Evolutionary conservation across 2,329 filamentous ascomycete species (phyloP).

Genomic region (Epichloe uncinata): DNA sequence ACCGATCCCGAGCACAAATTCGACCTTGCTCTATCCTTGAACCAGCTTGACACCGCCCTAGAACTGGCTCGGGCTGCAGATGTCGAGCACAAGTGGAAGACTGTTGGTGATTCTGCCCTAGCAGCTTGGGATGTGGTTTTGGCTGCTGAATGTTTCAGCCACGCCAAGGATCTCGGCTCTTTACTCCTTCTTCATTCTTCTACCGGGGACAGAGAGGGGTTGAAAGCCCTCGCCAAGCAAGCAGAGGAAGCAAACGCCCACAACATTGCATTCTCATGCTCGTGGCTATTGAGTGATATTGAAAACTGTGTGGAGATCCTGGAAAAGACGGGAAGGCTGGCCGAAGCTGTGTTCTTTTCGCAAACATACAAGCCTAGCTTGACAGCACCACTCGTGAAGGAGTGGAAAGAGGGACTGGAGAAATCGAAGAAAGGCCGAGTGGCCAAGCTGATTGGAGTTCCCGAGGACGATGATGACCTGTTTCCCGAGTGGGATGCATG

Average conservation of each 20-base stretch:
- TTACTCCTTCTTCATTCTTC: slow-evolving; percentile 80
- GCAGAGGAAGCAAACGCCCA: slow-evolving; percentile 67
- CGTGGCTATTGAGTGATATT: slow-evolving; percentile 78
- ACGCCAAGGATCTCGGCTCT: slow-evolving; percentile 82
- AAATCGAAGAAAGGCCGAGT: slow-evolving; percentile 77
- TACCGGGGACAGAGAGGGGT: slow-evolving; percentile 63
- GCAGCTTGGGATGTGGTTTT: slow-evolving; percentile 74
- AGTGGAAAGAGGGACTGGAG: slow-evolving; percentile 78
- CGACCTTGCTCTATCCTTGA: slow-evolving; percentile 73
- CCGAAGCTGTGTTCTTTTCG: slow-evolving; percentile 81
- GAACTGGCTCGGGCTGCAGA: slow-evolving; percentile 73
- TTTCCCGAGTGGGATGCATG: slow-evolving; percentile 97
- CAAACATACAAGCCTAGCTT: slow-evolving; percentile 90
- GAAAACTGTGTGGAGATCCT: slow-evolving; percentile 71
- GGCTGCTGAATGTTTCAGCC: slow-evolving; percentile 83
- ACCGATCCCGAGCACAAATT: slow-evolving; percentile 96
- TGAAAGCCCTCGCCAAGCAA: slow-evolving; percentile 58
- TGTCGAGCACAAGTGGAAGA: slow-evolving; percentile 97
- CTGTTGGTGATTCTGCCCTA: slow-evolving; percentile 82
- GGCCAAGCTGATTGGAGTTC: slow-evolving; percentile 68
- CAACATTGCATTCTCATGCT: slow-evolving; percentile 84
- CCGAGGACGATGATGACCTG: slow-evolving; percentile 70
- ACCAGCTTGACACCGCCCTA: slow-evolving; percentile 72
- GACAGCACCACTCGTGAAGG: slow-evolving; percentile 50
- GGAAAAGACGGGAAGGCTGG: slow-evolving; percentile 60